These are phyloP conservation scores for Aspergillus sp. DNA, from an alignment of 2,329 filamentous ascomycete species.

Conservation along the genomic window DNA sequence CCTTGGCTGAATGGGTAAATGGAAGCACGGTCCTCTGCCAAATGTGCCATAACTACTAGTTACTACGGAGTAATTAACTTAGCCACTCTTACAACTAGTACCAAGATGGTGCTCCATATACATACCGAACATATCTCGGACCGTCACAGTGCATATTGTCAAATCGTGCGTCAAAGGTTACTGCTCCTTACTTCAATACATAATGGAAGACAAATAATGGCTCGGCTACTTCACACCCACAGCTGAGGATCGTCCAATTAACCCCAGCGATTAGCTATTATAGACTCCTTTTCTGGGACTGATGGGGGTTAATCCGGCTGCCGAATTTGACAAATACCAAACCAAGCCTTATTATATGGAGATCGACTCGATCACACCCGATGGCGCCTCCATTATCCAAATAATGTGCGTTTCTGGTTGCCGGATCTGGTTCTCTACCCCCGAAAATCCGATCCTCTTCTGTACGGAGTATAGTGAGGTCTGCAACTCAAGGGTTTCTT, in stretches of 20 bases:
- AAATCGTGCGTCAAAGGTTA: not conserved
- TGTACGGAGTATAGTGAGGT: not conserved
- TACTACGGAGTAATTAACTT: no score
- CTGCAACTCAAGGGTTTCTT: not conserved
- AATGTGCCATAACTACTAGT: not conserved
- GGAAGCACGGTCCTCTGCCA: not conserved
- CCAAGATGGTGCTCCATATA: not conserved
- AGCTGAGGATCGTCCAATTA: not conserved
- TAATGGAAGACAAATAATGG: not conserved
- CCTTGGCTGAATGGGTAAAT: not conserved
- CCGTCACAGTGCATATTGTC: not conserved
- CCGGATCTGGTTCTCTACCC: no score
- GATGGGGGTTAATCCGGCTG: not conserved
- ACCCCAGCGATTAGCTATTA: no score
- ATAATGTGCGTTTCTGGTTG: no score
- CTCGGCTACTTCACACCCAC: not conserved
- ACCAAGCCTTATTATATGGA: not conserved
- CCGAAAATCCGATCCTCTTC: no score
- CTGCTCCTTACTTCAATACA: not conserved
- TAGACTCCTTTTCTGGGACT: not conserved
- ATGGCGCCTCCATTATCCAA: no score
- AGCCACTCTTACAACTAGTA: not conserved
- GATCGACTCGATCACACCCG: not conserved
- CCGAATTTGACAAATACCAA: not conserved
- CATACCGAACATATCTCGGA: no score